Evolutionary conservation across 2,329 filamentous ascomycete genomes (phyloP), one percentile per base, ranked within the genome.

Genomic region (Alternaria ventricosa): DNA sequence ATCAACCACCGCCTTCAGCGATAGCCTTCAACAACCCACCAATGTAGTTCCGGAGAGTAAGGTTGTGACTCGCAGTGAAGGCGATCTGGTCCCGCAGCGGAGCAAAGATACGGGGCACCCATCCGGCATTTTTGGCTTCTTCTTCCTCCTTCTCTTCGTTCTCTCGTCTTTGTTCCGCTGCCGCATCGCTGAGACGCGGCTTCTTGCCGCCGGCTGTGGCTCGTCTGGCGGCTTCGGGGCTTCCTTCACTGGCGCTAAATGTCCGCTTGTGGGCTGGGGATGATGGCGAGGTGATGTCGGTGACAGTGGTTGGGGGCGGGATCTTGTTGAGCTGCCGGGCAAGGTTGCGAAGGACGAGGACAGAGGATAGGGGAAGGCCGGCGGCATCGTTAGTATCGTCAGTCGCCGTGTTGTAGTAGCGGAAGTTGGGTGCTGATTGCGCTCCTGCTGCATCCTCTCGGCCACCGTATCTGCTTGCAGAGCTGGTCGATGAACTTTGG

Each of bases 271-370:
- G 73, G 2, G 63, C 54, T 6, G 69, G 67, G 8, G 75, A 75
- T 0, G 72, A 74, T 22, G 74, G 69, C 0, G 74, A 69, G 6
- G 58, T 58, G n/a, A 76, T 53, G 33, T 76, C 72, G 23, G 66
- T 59, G 12, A 74, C 46, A 2, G 67, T 56, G 2, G 72, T 64
- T 1, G 76, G 75, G 0, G 74, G 74, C 3, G 75, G 72, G 4
- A 82, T 73, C 58, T 81, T 82, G 20, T 75, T 77, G 23, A 82
- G 72, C 60, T 81, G 78, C 23, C 83, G 80, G 12, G 92, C 92
- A 64, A 96, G 88, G 75, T 96, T 96, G 28, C 92, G 87, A 49
- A 96, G 84, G 36, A 96, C 91, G 27, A 95, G 84, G 13, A 91
- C 89, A 3, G 91, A 90, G 58, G 90, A 92, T 7, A 95, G 84